These are phyloP conservation scores for Avena sativa DNA, from an alignment of 176 grass and related monocot genomes.

Conservation along the genomic window DNA sequence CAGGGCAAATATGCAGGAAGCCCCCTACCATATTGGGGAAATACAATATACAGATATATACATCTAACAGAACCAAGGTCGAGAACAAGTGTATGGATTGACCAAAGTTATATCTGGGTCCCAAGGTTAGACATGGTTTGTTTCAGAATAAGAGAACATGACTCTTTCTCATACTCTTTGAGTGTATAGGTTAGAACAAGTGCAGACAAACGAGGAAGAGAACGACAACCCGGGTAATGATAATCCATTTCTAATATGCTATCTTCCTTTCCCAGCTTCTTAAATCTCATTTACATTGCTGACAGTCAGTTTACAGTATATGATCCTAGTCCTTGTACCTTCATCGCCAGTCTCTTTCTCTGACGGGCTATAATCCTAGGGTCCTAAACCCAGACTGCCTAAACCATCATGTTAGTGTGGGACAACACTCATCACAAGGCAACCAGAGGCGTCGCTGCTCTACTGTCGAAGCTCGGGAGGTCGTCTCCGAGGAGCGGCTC, in stretches of 20 bases:
- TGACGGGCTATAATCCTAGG: conserved; percentile 26
- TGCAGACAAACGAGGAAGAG: not conserved
- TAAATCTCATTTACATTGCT: conserved; percentile 18
- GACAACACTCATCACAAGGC: conserved; percentile 42
- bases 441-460: conserved; percentile 36
- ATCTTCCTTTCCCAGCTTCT: not conserved
- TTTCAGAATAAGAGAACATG: too few species aligned
- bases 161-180: too few species aligned
- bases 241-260: not conserved
- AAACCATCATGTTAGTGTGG: not conserved
- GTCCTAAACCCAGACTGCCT: not conserved
- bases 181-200: not conserved
- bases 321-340: not conserved
- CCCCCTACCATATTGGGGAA: too few species aligned
- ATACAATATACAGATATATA: too few species aligned
- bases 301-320: conserved; percentile 26
- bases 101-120: too few species aligned
- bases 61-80: too few species aligned
- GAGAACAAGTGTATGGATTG: too few species aligned
- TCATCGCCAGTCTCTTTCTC: not conserved
- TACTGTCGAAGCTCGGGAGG: conserved; percentile 34
- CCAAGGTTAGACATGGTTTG: too few species aligned
- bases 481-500: not conserved
- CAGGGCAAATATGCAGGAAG: too few species aligned
- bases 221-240: not conserved